Base-by-base conservation (phyloP, 108 stramenopile species). In the Pseudonitzschia multistriata region DNA sequence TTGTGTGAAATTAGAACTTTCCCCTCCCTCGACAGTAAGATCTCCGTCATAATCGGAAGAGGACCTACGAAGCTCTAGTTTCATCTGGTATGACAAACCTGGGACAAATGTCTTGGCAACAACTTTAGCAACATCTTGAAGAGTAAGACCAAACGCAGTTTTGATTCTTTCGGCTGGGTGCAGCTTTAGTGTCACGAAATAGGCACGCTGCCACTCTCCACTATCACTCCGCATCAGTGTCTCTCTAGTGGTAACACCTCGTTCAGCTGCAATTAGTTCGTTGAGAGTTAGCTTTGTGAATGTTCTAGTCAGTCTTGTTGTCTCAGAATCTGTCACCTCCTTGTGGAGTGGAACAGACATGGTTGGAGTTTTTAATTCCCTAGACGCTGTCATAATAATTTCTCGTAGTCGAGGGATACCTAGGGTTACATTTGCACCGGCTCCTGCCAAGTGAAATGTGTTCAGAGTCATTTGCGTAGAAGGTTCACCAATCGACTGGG, bases 381-480 rank as follows among this genome's bases (percentile, higher is more conserved):
- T 83, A 1, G 97, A 96, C 21, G 99, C 99, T 21, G 98, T 98
- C 99, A 99, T 99, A 67, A 99, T 98, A 52, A 99, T 98, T 84
- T 99, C 99, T 24, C 99, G 81, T 17, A 99, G 72, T 34, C 99
- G 94, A 28, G 99, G 99, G 68, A 99, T 99, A 45, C 99, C 99
- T 27, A 99, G 83, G 15, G 99, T 99, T 53, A 99, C 99, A 80
- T 99, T 99, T 11, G 97, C 99, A 42, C 98, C 99, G 39, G 98
- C 96, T 33, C 99, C 99, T 33, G 99, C 99, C 45, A 99, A 80
- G 66, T 99, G 99, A 73, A 99, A 99, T 6, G 99, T 99, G 81
- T 99, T 99, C 13, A 99, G 89, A 15, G 99, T 99, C 99, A 99
- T 99, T 73, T 99, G 99, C 8, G 99, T 99, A 19, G 98, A 98